Evolutionary conservation across 2,329 filamentous ascomycete species (phyloP), one percentile per base, ranked within the genome.

Genomic region (Nannizziopsis arthrosporioides): DNA sequence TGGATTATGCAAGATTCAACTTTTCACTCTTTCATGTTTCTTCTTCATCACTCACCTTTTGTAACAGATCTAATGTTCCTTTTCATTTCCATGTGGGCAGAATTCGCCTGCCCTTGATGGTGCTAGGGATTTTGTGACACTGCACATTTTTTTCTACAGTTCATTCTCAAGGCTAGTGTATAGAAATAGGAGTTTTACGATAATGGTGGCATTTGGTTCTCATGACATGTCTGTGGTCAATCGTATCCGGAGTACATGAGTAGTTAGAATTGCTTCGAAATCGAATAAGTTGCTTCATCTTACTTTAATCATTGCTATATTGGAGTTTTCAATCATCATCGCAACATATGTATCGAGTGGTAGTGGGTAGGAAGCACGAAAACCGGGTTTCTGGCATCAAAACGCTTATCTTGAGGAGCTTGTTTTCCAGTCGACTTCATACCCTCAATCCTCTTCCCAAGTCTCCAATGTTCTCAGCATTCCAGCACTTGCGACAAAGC

Each of bases 161-260:
- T 41, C 17, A n/a, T 9, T 11, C 12, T 17, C 37, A 12, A 37
- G 45, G 17, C 34, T 14, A 12, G 27, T 43, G 18, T 42, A 47
- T 47, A 47, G 44, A 47, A 35, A 47, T 18, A 32, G 18, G 14
- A 38, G 27, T 17, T 48, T n/a, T 48, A 42, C 12, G 15, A 37
- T 48, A 18, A 42, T 48, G 32, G 17, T 15, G 37, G 17, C 17
- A 32, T 11, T 27, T 14, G 11, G 12, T 31, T 31, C n/a, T 8
- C 12, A 14, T 38, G 17, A 18, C 11, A 30, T 37, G 31, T 44
- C 27, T 19, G 18, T 15, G 18, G 10, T 38, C 18, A 35, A 18
- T 9, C 15, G 22, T 27, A 27, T 27, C 7, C 22, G 22, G 22
- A 7, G 22, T 27, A 27, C n/a, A n/a, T 27, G 22, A 4, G 22